Evolutionary conservation across 495 filamentous ascomycete genomes (phyloP).

Genomic region (Rostrohypoxylon terebratum): DNA sequence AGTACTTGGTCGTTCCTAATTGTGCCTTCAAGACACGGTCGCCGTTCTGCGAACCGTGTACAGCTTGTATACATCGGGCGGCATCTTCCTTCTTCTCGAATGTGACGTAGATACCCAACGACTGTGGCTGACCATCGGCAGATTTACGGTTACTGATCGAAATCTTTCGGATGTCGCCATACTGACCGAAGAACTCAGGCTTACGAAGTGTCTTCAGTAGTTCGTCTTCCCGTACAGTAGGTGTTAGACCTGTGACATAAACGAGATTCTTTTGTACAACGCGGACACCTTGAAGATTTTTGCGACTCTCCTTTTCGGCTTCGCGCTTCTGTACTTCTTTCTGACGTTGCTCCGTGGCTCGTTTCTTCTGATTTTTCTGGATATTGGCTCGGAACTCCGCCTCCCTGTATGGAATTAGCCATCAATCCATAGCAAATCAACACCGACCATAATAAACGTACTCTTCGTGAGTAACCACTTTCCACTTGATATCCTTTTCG

Average conservation of each 20-base stretch:
- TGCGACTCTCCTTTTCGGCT: slow-evolving; percentile 92
- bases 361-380: slow-evolving; percentile 89
- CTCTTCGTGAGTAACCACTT: slow-evolving; percentile 93
- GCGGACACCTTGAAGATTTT: slow-evolving; percentile 92
- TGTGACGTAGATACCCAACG: slow-evolving; percentile 96
- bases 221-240: slow-evolving; percentile 89
- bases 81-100: slow-evolving; percentile 91
- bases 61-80: slow-evolving; percentile 85
- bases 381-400: slow-evolving; percentile 84
- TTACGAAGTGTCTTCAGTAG: slow-evolving; percentile 88
- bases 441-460: slow-evolving; percentile 58
- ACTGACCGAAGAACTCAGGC: slow-evolving; percentile 95
- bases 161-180: slow-evolving; percentile 98
- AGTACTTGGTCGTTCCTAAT: slow-evolving; percentile 98
- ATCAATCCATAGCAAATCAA: not conserved
- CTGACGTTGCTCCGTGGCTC: slow-evolving; percentile 83
- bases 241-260: slow-evolving; percentile 94
- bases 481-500: slow-evolving; percentile 96
- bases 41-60: slow-evolving; percentile 91
- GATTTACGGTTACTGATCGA: slow-evolving; percentile 96
- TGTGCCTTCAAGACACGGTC: slow-evolving; percentile 90
- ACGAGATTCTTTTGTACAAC: slow-evolving; percentile 99
- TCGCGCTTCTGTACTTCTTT: slow-evolving; percentile 96
- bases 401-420: slow-evolving; percentile 56
- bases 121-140: slow-evolving; percentile 73